Base-by-base conservation (phyloP, 768 basidiomycete genomes). In the Exsudoporus frostii region DNA sequence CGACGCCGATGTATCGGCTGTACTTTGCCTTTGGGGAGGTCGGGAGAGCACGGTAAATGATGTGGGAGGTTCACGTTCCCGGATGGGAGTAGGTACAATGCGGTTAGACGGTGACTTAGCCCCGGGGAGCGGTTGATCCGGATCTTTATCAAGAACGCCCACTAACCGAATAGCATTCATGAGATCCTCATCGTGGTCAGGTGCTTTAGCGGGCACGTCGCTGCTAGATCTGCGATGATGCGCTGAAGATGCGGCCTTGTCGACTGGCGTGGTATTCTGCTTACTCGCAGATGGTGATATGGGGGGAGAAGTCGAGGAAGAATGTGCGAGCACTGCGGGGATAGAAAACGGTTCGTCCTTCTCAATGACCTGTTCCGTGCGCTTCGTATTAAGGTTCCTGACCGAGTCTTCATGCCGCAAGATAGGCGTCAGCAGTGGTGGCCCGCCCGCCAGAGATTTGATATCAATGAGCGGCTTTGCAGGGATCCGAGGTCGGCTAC, bases 31-130 rank as follows among this genome's bases (percentile, higher is more conserved):
- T 27, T 79, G 65, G 44, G 75, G 71, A 20, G 84, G 83, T 20
- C 84, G 70, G 19, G 83, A 84, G 2, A 80, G 82, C 42, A 86
- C 84, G 53, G 80, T 81, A 60, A 86, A 86, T 25, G 82, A 73
- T 7, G 81, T 77, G 10, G 76, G 76, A 5, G 83, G 79, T 43
- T 78, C 70, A 30, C 82, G 76, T 60, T 77, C 73, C 56, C 79
- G 81, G 56, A 86, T 84, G 22, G 78, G 78, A 44, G 84, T 84
- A 9, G 84, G 84, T 19, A 79, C 59, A 17, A 71, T 70, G 33
- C 54, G 61, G 24, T 70, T 51, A 43, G 55, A 50, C 20, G 50
- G 46, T 27, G 46, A 25, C 29, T 39, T 55, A 1, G 44, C 19
- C 20, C 15, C 45, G 17, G 59, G 47, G 14, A 61, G 25, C 20